A percentile compares a stretch with the other conserved stretches of the same genome.
These are phyloP conservation scores for Candida sanyiensis DNA, from an alignment of 805 yeast species.

Conservation along the genomic window DNA sequence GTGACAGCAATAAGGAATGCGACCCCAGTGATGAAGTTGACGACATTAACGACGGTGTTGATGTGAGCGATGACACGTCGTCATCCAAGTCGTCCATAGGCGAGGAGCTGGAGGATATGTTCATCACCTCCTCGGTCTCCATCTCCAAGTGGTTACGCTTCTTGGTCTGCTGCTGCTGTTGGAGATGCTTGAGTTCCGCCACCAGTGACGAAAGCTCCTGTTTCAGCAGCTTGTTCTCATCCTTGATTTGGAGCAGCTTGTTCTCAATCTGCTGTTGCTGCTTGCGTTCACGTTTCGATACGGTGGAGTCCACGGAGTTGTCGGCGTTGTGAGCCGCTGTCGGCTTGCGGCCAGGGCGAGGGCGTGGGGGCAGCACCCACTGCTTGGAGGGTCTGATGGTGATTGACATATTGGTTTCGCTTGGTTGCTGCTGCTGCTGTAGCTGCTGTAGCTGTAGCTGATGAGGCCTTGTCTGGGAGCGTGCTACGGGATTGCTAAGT, in stretches of 20 bases:
- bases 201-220: slow-evolving; percentile 40
- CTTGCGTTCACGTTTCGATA: slow-evolving; percentile 2
- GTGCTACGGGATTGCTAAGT: too few relatives aligned
- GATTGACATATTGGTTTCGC: slow-evolving; percentile 10
- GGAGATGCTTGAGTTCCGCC: slow-evolving; percentile 35
- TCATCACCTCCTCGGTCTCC: slow-evolving; percentile 14
- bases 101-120: slow-evolving; percentile 4
- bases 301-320: neutral
- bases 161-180: slow-evolving; percentile 18
- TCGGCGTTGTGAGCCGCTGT: neutral
- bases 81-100: slow-evolving; percentile 18
- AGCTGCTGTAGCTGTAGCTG: too few relatives aligned
- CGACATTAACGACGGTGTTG: slow-evolving; percentile 23
- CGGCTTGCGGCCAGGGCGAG: slow-evolving; percentile 59
- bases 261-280: slow-evolving; percentile 31
- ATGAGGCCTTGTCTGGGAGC: too few relatives aligned
- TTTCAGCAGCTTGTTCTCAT: slow-evolving; percentile 40
- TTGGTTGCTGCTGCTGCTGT: too few relatives aligned
- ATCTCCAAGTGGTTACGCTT: slow-evolving; percentile 19
- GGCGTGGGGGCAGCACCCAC: slow-evolving; percentile 84
- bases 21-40: slow-evolving; percentile 14
- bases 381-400: slow-evolving; percentile 59
- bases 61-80: slow-evolving; percentile 21
- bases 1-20: slow-evolving; percentile 6
- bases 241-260: slow-evolving; percentile 37